Evolutionary conservation across 2,329 filamentous ascomycete genomes (phyloP).

Genomic region (Hypoxylon sp.): DNA sequence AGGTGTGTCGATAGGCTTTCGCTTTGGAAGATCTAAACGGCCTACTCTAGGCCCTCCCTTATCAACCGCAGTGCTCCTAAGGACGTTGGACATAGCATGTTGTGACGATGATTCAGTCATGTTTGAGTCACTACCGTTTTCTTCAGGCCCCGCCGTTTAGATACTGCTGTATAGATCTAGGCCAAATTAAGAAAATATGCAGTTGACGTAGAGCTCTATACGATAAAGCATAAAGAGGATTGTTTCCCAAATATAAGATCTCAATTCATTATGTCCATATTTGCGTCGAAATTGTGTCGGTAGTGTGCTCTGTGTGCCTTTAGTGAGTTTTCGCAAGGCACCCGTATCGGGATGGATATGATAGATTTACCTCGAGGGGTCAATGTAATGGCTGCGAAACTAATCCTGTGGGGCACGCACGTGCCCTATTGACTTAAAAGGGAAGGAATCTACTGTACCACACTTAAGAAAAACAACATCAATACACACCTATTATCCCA

Average conservation of each 20-base stretch:
- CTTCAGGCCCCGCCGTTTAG: neutral
- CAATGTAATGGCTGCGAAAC: neutral
- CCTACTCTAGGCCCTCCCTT: constrained; percentile 75
- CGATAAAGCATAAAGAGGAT: neutral
- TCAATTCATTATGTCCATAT: neutral
- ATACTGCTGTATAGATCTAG: neutral
- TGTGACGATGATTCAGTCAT: constrained; percentile 34
- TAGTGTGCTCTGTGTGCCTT: neutral
- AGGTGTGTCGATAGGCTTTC: constrained; percentile 82
- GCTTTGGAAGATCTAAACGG: constrained; percentile 71
- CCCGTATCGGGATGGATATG: constrained; percentile 24
- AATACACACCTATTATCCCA: no score
- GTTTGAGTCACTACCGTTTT: neutral
- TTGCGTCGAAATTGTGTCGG: neutral
- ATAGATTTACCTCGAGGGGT: constrained; percentile 8
- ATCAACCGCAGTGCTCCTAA: constrained; percentile 59
- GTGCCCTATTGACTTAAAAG: no score
- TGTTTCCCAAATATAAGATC: neutral
- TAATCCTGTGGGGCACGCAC: no score
- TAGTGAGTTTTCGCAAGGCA: constrained; percentile 30
- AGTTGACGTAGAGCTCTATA: neutral
- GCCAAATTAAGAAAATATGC: neutral
- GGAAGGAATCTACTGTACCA: no score
- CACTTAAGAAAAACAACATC: no score
- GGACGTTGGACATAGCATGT: constrained; percentile 61